Evolutionary conservation across 2,329 filamentous ascomycete species (phyloP).

Genomic region (Aspergillus pseudoterreus): DNA sequence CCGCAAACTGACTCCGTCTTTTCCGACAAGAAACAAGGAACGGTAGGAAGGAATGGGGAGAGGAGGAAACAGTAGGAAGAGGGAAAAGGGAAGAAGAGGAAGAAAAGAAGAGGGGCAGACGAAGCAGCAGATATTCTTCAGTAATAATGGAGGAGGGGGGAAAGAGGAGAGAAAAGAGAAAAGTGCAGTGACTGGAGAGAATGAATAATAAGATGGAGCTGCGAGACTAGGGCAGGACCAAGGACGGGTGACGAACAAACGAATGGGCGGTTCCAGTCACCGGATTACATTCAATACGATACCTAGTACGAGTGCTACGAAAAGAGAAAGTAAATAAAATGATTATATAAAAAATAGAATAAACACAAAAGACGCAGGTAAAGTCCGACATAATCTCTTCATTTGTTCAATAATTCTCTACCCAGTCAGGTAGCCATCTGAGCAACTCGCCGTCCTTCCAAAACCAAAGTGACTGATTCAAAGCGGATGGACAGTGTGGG

Average conservation of each 20-base stretch:
- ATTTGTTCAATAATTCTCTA: too few species aligned
- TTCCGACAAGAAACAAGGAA: slow-evolving; percentile 25
- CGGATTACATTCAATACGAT: background rate
- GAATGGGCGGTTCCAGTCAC: slow-evolving; percentile 4
- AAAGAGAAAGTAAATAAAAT: background rate
- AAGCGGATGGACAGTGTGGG: slow-evolving; percentile 10
- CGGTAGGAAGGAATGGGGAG: slow-evolving; percentile 16
- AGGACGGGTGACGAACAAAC: slow-evolving; percentile 22
- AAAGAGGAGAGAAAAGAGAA: slow-evolving; percentile 15
- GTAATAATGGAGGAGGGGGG: slow-evolving; percentile 13
- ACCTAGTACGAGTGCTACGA: too few species aligned
- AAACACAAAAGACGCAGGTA: background rate
- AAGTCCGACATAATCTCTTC: too few species aligned
- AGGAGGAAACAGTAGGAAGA: slow-evolving; percentile 11
- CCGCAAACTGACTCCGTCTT: slow-evolving; percentile 29
- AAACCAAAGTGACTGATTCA: background rate
- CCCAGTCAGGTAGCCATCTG: too few species aligned
- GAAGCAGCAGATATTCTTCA: slow-evolving; percentile 19
- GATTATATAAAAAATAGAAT: background rate
- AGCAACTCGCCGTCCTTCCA: too few species aligned
- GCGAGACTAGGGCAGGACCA: slow-evolving; percentile 21
- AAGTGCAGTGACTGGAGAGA: slow-evolving; percentile 13
- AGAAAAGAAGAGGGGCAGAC: slow-evolving; percentile 16
- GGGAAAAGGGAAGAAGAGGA: slow-evolving; percentile 10
- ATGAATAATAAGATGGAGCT: slow-evolving; percentile 15